These are phyloP conservation scores for Metarhizium anisopliae DNA, from an alignment of 2,329 filamentous ascomycete species.

Conservation along the genomic window DNA sequence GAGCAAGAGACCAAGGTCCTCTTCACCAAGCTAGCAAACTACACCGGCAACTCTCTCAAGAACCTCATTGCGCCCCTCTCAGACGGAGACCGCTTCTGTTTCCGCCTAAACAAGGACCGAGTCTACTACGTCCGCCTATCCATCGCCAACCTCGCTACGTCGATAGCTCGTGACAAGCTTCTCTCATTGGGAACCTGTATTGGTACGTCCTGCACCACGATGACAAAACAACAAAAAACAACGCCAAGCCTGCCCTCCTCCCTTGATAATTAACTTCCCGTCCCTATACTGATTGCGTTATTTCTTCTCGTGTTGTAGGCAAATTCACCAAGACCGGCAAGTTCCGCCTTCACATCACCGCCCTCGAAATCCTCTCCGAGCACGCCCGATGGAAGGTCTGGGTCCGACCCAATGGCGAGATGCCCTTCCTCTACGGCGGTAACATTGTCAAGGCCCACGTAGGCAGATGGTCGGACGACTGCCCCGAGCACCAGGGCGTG, in stretches of 20 bases:
- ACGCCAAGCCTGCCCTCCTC: too few relatives aligned
- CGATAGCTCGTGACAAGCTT: constrained; percentile 70
- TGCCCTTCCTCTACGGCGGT: constrained; percentile 93
- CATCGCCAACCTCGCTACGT: constrained; percentile 84
- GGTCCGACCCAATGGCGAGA: constrained; percentile 92
- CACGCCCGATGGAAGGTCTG: constrained; percentile 95
- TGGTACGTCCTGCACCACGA: constrained; percentile 28
- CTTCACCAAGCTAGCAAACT: constrained; percentile 88
- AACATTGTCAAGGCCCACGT: constrained; percentile 68
- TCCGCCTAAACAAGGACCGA: constrained; percentile 71
- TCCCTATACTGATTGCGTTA: too few relatives aligned
- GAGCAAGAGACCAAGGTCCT: constrained; percentile 72
- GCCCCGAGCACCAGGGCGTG: constrained; percentile 85
- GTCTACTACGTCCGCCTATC: constrained; percentile 90
- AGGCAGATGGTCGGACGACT: constrained; percentile 81
- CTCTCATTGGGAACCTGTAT: constrained; percentile 85
- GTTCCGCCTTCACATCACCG: constrained; percentile 89
- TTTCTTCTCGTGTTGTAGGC: constrained; percentile 34
- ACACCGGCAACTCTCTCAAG: constrained; percentile 80
- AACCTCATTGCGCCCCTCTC: constrained; percentile 70
- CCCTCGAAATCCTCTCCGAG: constrained; percentile 75
- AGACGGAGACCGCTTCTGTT: constrained; percentile 71
- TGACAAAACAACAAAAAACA: background rate
- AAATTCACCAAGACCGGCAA: constrained; percentile 97
- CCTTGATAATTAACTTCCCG: too few relatives aligned